These are phyloP conservation scores for Incumbomyces delicatus DNA, from an alignment of 2,329 filamentous ascomycete species.

Conservation along the genomic window DNA sequence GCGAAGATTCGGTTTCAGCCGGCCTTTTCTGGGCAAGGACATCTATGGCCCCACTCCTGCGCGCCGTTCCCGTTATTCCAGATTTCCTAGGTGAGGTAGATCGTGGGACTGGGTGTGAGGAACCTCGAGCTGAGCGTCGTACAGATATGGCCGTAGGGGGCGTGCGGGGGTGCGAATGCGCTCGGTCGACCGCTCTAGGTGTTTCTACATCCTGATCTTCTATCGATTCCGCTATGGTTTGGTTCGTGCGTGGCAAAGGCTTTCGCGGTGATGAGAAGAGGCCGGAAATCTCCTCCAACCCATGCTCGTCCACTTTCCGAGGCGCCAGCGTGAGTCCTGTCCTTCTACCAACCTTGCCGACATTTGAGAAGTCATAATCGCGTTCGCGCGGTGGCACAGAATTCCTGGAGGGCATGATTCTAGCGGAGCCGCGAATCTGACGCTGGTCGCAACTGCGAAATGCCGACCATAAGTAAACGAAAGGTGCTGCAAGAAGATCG, in stretches of 20 bases:
- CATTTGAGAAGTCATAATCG: slow-evolving; percentile 39
- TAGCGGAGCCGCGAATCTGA: slow-evolving; percentile 1
- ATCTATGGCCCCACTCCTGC: slow-evolving; percentile 32
- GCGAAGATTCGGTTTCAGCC: no score
- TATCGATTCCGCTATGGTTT: slow-evolving; percentile 15
- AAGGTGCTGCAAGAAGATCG: no score
- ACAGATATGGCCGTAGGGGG: slow-evolving; percentile 33
- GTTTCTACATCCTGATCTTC: slow-evolving; percentile 40
- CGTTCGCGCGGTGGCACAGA: slow-evolving; percentile 28
- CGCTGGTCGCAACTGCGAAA: slow-evolving; percentile 5
- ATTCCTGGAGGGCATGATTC: slow-evolving; percentile 29
- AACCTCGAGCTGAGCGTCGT: slow-evolving; percentile 25
- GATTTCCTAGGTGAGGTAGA: slow-evolving; percentile 39
- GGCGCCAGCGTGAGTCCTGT: slow-evolving; percentile 78
- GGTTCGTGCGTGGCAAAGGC: slow-evolving; percentile 31
- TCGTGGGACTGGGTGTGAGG: slow-evolving; percentile 31
- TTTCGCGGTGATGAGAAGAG: slow-evolving; percentile 83
- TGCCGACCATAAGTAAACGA: no score
- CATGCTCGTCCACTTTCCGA: slow-evolving; percentile 78
- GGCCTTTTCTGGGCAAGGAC: slow-evolving; percentile 28
- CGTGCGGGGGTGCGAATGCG: slow-evolving; percentile 29
- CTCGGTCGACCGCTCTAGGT: slow-evolving; percentile 36
- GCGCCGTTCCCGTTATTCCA: slow-evolving; percentile 32
- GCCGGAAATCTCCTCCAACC: slow-evolving; percentile 76
- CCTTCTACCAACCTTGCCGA: slow-evolving; percentile 52